Base-by-base conservation (phyloP, 164 flowering plant species). In the Saururus chinensis region DNA sequence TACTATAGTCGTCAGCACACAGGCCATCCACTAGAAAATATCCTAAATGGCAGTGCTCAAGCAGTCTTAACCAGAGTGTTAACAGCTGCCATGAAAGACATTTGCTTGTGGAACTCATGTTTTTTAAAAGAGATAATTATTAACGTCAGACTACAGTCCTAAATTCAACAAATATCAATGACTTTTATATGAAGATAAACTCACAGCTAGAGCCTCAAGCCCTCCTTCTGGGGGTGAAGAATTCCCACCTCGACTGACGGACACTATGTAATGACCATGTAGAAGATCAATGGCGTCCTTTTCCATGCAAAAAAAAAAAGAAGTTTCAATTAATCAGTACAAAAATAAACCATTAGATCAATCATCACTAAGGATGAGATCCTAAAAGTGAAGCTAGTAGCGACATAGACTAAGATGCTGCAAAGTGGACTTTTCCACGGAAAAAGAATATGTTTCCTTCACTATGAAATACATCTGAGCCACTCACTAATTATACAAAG, bases 261-360 rank as follows among this genome's bases (percentile, higher is more conserved):
- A 79, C 35, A 82, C 80, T 68, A 88, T 90, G 70, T 77, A 93
- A 65, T 87, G 91, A 68, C 99, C 99, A 74, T 93, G 97, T 57
- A 93, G 67, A 41, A 93, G 84, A 81, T 93, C 99, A 75, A 87
- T 93, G n/a, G 97, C 95, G 77, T 91, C 96, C 98, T 88, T 63
- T 56, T 49, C 22, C 54, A 48, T 22, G 19, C 66, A 56, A 42
- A 30, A 19, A 0, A 56, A 42, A 30, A 19, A 0, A 20, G 40
- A 24, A 63, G 40, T 24, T 19, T 20, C 16, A 40, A 22, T 4
- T 30, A 58, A 37, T 19, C 9, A 56, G 7, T 13, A 56, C 9
- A 22, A 20, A 56, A 9, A 20, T 8, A 23, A 35, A 37, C 9
- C 0, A 58, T 17, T 25, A 37, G 4, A 12, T 12, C 49, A 45